Evolutionary conservation across 163 green algal species (phyloP).

Genomic region (Volvox carteri): DNA sequence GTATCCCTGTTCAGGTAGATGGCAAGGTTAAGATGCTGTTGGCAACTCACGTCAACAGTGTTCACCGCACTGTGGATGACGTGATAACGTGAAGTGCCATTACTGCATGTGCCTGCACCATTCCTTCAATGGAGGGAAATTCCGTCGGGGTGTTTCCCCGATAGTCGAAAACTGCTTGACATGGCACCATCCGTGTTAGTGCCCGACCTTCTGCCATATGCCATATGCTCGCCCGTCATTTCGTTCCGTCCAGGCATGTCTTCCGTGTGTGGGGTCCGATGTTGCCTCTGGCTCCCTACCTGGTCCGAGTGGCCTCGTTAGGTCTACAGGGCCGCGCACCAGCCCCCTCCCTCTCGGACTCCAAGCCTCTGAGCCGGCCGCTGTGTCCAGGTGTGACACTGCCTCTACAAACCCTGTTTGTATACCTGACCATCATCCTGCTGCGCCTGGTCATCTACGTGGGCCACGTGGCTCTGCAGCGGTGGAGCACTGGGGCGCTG

Average conservation of each 20-base stretch:
- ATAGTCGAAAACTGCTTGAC: too few species aligned
- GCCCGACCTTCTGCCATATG: too few species aligned
- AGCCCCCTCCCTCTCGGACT: neutral
- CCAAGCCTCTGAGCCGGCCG: neutral
- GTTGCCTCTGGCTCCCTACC: conserved; percentile 26
- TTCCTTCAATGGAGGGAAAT: too few species aligned
- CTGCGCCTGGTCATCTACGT: conserved; percentile 34
- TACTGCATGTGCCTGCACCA: too few species aligned
- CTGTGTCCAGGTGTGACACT: conserved; percentile 19
- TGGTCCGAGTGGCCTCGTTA: neutral
- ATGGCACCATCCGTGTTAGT: too few species aligned
- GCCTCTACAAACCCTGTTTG: neutral
- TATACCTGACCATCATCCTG: neutral
- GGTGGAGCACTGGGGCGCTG: neutral
- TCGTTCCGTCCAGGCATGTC: conserved; percentile 13
- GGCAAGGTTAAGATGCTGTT: too few species aligned
- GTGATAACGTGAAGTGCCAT: too few species aligned
- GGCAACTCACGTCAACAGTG: too few species aligned
- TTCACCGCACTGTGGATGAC: too few species aligned
- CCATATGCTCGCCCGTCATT: too few species aligned
- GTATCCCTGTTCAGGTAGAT: too few species aligned
- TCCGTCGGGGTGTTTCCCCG: too few species aligned
- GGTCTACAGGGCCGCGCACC: neutral
- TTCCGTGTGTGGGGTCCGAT: conserved; percentile 49
- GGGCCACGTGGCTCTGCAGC: conserved; percentile 34